These are phyloP conservation scores for Solanum sitiens DNA, from an alignment of 257 asterid species.

Conservation along the genomic window DNA sequence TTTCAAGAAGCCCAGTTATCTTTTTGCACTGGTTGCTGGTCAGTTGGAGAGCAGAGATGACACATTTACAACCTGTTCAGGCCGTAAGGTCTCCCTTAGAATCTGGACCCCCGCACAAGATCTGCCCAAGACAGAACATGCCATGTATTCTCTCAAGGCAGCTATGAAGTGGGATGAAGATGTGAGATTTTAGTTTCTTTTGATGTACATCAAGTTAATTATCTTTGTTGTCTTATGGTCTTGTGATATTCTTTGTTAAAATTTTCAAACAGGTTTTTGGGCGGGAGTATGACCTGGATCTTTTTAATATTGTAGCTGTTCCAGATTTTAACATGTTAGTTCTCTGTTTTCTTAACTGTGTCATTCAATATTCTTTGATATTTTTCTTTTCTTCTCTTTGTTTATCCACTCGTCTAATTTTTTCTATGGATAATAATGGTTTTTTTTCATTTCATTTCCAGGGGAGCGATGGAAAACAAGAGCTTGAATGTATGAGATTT, in stretches of 20 bases:
- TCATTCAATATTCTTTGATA: constrained; percentile 3
- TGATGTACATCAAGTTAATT: neutral
- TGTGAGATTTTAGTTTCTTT: constrained; percentile 27
- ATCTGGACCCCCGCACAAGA: constrained; percentile 91
- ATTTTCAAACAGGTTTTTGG: constrained; percentile 64
- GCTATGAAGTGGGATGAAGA: constrained; percentile 99
- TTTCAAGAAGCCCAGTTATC: constrained; percentile 89
- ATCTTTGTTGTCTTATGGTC: neutral
- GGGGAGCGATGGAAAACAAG: constrained; percentile 99
- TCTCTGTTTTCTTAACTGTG: neutral
- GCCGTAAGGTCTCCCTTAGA: constrained; percentile 68
- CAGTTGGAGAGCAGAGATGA: constrained; percentile 85
- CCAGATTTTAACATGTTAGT: constrained; percentile 93
- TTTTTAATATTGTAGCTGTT: constrained; percentile 88
- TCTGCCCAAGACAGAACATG: constrained; percentile 87
- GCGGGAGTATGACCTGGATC: constrained; percentile 94
- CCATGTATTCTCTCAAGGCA: constrained; percentile 94
- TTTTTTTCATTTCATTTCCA: constrained; percentile 18
- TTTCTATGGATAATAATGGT: neutral
- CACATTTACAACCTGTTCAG: constrained; percentile 70
- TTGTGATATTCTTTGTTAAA: neutral
- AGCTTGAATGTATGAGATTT: constrained; percentile 68
- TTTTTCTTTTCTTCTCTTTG: neutral
- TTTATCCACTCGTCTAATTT: neutral
- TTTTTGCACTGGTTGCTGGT: constrained; percentile 95